A percentile compares a stretch with the other conserved stretches of the same genome.
Evolutionary conservation across 2,329 filamentous ascomycete genomes (phyloP).

Genomic region (Botryotinia convoluta): DNA sequence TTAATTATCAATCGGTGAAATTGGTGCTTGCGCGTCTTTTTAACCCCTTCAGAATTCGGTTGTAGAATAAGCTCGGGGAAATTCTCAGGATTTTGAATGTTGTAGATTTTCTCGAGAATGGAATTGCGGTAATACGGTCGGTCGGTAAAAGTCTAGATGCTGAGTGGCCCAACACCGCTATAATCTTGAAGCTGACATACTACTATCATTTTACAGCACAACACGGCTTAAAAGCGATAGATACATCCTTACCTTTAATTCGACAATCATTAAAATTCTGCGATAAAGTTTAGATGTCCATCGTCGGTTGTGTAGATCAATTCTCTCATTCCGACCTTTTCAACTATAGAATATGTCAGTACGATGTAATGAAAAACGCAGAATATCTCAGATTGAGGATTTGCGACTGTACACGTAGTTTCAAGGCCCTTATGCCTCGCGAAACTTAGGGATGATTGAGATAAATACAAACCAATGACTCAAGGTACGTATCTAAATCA

Average conservation of each 20-base stretch:
- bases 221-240: neutral
- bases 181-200: neutral
- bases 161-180: neutral
- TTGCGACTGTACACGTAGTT: neutral
- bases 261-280: neutral
- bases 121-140: neutral
- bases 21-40: conserved; percentile 8
- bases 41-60: neutral
- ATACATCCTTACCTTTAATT: neutral
- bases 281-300: neutral
- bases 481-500: neutral
- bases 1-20: neutral
- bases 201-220: neutral
- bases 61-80: neutral
- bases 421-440: neutral
- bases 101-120: neutral
- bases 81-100: neutral
- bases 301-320: neutral
- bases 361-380: neutral
- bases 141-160: neutral
- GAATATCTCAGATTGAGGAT: neutral
- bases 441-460: neutral
- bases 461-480: neutral
- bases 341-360: neutral
- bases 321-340: neutral